Evolutionary conservation across 306 rosid genomes (phyloP), one percentile per base, ranked within the genome.

Genomic region (Gillenia trifoliata): DNA sequence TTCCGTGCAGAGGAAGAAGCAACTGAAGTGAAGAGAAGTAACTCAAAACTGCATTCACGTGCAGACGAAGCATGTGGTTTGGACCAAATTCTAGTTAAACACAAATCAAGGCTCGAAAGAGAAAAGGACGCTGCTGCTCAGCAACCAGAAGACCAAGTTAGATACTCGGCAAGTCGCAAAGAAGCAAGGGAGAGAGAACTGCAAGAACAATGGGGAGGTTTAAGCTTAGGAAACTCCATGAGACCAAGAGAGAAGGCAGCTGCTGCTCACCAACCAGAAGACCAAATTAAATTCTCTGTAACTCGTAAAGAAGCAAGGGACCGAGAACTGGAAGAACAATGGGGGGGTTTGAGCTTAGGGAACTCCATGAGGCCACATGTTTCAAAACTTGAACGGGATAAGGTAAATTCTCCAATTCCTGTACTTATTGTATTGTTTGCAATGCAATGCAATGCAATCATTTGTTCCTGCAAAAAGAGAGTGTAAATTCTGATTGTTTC

Each of bases 341-440:
- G 98, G 97, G 95, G 92, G 73, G 97, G 97, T 63, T 43, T 87
- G 75, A 79, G 95, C 81, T 80, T 94, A 79, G 97, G 97, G 56
- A 90, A 88, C 83, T 85, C 97, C 75, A 83, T 92, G 77, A 92
- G 71, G 85, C 95, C 95, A 68, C 80, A 77, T 78, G 75, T 86
- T 69, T 92, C 99, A 10, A 90, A 81, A 86, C 92, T 92, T 73
- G 89, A 94, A 82, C 77, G 81, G 20, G 99, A 94, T 55, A 94
- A 92, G 99, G 99, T 94, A 77, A 79, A 80, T n/a, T 17, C 45
- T 72, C 43, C 11, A 73, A 3, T 25, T 54, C 50, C 64, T 76
- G 20, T 5, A 41, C 62, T 34, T 23, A 59, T 16, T 8, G 41
- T 36, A 17, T 61, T 79, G 23, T 68, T 74, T 52, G 40, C 41